Evolutionary conservation across 768 basidiomycete species (phyloP).

Genomic region (Agaricus blazei): DNA sequence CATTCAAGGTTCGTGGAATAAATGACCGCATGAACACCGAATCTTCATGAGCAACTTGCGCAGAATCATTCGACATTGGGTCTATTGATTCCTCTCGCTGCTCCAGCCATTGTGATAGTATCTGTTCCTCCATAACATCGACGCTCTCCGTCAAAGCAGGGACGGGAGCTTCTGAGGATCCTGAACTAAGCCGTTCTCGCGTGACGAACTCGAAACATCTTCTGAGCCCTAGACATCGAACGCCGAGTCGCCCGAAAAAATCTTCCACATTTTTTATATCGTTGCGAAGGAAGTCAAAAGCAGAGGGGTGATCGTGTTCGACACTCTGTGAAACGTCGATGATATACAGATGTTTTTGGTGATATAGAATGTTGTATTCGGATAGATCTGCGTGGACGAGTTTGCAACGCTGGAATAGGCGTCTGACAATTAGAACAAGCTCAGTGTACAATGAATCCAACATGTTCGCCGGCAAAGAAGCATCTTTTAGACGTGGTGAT

Average conservation of each 20-base stretch:
- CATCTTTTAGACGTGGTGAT: slow-evolving; percentile 92
- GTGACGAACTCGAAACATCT: slow-evolving; percentile 89
- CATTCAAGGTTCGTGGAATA: slow-evolving; percentile 88
- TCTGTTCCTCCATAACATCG: slow-evolving; percentile 25
- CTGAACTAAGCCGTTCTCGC: slow-evolving; percentile 34
- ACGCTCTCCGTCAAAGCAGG: slow-evolving; percentile 16
- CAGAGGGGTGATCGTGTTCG: slow-evolving; percentile 94
- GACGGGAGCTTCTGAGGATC: not conserved
- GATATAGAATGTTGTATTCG: slow-evolving; percentile 96
- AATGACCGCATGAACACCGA: slow-evolving; percentile 85
- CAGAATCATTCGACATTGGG: slow-evolving; percentile 16
- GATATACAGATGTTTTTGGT: slow-evolving; percentile 76
- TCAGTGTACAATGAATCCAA: slow-evolving; percentile 68
- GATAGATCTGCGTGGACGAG: slow-evolving; percentile 97
- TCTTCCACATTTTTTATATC: slow-evolving; percentile 94
- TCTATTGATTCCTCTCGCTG: slow-evolving; percentile 16
- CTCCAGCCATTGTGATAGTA: slow-evolving; percentile 46
- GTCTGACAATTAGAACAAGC: slow-evolving; percentile 72
- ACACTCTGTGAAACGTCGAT: slow-evolving; percentile 99
- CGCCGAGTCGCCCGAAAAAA: slow-evolving; percentile 78
- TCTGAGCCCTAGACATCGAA: slow-evolving; percentile 71
- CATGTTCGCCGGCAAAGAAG: slow-evolving; percentile 42
- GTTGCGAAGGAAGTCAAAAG: slow-evolving; percentile 91
- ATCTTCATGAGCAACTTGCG: slow-evolving; percentile 64
- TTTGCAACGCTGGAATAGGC: slow-evolving; percentile 85